These are phyloP conservation scores for Tilletiaria anomala DNA, from an alignment of 1,284 basidiomycete species.

Conservation along the genomic window DNA sequence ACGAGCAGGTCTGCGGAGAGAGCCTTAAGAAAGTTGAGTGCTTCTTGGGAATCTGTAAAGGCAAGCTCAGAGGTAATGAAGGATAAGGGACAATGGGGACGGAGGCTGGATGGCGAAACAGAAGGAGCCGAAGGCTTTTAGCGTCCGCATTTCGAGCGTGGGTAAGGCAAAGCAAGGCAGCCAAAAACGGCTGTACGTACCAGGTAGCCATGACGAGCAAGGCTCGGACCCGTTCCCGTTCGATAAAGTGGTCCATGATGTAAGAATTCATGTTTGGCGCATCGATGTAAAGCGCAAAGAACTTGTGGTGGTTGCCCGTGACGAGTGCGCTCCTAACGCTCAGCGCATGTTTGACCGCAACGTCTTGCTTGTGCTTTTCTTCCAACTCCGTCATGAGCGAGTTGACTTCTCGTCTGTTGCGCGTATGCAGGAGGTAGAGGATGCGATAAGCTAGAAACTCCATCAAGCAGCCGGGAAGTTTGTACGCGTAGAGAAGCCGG, in stretches of 20 bases:
- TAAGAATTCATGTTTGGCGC: slow-evolving; percentile 97
- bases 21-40: slow-evolving; percentile 56
- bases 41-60: slow-evolving; percentile 56
- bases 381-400: not conserved
- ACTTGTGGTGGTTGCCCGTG: slow-evolving; percentile 80
- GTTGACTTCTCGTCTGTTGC: slow-evolving; percentile 60
- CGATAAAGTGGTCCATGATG: slow-evolving; percentile 97
- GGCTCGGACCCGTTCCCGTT: slow-evolving; percentile 74
- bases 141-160: no score
- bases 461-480: slow-evolving; percentile 72
- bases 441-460: slow-evolving; percentile 98
- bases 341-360: slow-evolving; percentile 74
- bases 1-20: slow-evolving; percentile 59
- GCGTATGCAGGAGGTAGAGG: slow-evolving; percentile 83
- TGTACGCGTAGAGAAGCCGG: slow-evolving; percentile 77
- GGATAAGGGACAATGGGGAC: slow-evolving; percentile 49
- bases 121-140: slow-evolving; percentile 6
- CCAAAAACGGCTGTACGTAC: slow-evolving; percentile 47
- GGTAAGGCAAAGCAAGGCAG: not conserved
- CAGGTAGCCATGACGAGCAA: slow-evolving; percentile 79
- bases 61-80: slow-evolving; percentile 70
- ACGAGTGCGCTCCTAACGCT: slow-evolving; percentile 72
- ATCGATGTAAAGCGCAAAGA: slow-evolving; percentile 69
- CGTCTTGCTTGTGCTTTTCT: slow-evolving; percentile 40
- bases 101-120: slow-evolving; percentile 47